These are phyloP conservation scores for Fusarium irregulare DNA, from an alignment of 2,329 filamentous ascomycete species.

Conservation along the genomic window DNA sequence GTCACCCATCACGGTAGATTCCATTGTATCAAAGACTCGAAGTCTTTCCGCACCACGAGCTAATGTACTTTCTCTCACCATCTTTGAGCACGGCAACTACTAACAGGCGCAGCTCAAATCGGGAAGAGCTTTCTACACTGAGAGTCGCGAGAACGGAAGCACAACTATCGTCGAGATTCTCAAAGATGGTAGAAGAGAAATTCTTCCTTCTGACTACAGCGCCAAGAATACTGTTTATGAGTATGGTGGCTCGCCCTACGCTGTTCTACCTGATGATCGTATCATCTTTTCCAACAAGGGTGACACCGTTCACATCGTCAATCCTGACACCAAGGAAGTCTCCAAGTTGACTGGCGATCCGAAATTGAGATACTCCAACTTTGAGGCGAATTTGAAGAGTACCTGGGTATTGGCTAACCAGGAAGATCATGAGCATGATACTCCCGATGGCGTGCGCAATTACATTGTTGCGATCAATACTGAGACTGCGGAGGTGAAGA, in stretches of 20 bases:
- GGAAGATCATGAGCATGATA: constrained; percentile 59
- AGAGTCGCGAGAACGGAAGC: constrained; percentile 55
- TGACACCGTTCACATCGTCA: constrained; percentile 56
- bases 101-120: constrained; percentile 40
- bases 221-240: constrained; percentile 62
- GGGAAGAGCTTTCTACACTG: constrained; percentile 53
- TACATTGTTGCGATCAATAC: constrained; percentile 55
- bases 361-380: constrained; percentile 59
- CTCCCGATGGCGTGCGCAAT: constrained; percentile 50
- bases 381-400: constrained; percentile 54
- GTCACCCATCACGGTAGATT: constrained; percentile 54
- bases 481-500: constrained; percentile 54
- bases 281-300: constrained; percentile 61
- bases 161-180: constrained; percentile 58
- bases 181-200: constrained; percentile 49
- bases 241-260: constrained; percentile 62
- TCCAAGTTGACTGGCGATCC: constrained; percentile 48
- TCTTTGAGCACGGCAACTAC: neutral
- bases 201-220: constrained; percentile 58
- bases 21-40: constrained; percentile 51
- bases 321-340: constrained; percentile 52
- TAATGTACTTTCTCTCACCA: constrained; percentile 44
- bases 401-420: constrained; percentile 62
- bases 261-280: constrained; percentile 52
- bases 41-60: constrained; percentile 51